Evolutionary conservation across 768 basidiomycete genomes (phyloP).

Genomic region (Kwoniella shandongensis): DNA sequence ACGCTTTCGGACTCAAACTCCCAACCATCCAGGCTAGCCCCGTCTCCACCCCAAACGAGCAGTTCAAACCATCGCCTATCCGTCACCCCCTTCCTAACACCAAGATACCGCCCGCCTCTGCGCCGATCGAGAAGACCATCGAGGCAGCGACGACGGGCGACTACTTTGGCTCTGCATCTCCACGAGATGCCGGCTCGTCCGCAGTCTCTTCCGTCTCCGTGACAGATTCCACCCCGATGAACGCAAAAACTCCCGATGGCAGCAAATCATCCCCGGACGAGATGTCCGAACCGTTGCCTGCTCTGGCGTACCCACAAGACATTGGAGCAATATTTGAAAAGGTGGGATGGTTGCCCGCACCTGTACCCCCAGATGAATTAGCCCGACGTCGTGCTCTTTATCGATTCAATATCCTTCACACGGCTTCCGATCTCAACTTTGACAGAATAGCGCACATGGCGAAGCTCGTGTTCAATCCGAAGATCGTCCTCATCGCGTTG

Average conservation of each 20-base stretch:
- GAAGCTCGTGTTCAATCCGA: conserved; percentile 88
- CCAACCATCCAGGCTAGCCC: conserved; percentile 42
- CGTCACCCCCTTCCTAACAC: conserved; percentile 28
- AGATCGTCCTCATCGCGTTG: conserved; percentile 76
- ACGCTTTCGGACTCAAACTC: conserved; percentile 46
- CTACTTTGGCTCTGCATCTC: conserved; percentile 44
- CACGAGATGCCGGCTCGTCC: conserved; percentile 18
- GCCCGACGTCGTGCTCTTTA: conserved; percentile 81
- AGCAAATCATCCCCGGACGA: not conserved
- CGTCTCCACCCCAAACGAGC: conserved; percentile 55
- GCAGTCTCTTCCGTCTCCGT: conserved; percentile 40
- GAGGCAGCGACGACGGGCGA: conserved; percentile 54
- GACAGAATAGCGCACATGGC: conserved; percentile 90
- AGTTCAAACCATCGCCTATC: conserved; percentile 39
- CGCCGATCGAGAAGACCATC: conserved; percentile 67
- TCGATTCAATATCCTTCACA: conserved; percentile 88
- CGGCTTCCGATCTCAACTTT: conserved; percentile 81
- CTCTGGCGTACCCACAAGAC: conserved; percentile 25
- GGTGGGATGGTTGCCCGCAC: conserved; percentile 64
- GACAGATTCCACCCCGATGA: conserved; percentile 20
- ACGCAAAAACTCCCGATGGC: conserved; percentile 7
- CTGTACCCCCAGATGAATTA: conserved; percentile 78
- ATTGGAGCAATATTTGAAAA: conserved; percentile 36
- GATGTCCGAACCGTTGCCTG: conserved; percentile 11
- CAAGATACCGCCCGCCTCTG: conserved; percentile 48